These are phyloP conservation scores for Moesziomyces sp. DNA, from an alignment of 1,284 basidiomycete genomes.

Conservation along the genomic window DNA sequence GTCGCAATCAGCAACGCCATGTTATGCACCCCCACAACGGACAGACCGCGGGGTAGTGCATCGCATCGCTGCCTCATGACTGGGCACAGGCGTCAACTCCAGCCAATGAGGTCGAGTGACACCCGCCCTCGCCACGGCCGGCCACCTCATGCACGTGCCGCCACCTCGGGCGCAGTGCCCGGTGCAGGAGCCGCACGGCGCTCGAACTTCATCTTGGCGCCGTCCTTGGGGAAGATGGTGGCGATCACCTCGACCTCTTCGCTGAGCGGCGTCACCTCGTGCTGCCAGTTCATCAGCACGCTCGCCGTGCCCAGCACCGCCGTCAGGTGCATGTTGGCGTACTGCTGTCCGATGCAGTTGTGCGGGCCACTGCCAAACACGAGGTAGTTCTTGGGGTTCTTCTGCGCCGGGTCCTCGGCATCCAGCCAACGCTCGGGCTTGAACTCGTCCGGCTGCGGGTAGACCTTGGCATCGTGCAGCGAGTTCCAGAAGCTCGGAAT, in stretches of 20 bases:
- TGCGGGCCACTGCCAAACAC: conserved; percentile 91
- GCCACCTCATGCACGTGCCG: conserved; percentile 46
- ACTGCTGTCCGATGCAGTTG: conserved; percentile 88
- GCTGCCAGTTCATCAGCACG: conserved; percentile 86
- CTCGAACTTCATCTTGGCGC: conserved; percentile 80
- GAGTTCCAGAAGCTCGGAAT: conserved; percentile 95
- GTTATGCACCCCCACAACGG: no score
- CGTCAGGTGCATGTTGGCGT: conserved; percentile 90
- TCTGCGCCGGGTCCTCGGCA: conserved; percentile 83
- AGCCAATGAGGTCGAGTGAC: no score
- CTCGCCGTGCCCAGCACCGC: conserved; percentile 86
- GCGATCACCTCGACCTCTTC: conserved; percentile 75
- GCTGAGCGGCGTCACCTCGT: conserved; percentile 81
- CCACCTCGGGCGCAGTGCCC: conserved; percentile 55
- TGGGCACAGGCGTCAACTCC: no score
- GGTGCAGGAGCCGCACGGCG: conserved; percentile 53
- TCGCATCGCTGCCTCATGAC: no score
- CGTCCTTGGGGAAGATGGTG: conserved; percentile 90
- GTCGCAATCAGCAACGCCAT: no score
- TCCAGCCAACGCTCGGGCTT: conserved; percentile 93
- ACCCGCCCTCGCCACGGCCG: no score
- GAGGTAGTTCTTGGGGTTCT: conserved; percentile 92
- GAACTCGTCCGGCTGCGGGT: conserved; percentile 86
- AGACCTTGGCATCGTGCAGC: conserved; percentile 87
- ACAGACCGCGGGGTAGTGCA: no score